Percentiles rank a stretch among this genome's conserved stretches.
These are phyloP conservation scores for Quercus wislizeni DNA, from an alignment of 306 rosid species.

Conservation along the genomic window DNA sequence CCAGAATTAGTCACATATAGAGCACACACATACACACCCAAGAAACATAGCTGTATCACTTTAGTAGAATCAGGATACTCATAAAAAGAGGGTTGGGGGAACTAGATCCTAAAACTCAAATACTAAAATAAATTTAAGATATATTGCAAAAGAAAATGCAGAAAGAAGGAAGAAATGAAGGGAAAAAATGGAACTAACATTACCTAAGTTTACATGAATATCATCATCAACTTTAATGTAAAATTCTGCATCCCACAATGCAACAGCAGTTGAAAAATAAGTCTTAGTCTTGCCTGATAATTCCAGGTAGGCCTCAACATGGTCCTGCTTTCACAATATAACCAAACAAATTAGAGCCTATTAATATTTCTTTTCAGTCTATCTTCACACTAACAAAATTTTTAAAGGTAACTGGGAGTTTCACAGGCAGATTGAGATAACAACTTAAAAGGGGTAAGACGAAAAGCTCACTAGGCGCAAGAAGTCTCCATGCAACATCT, in stretches of 20 bases:
- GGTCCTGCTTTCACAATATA: conserved; percentile 42
- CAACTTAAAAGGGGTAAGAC: conserved; percentile 14
- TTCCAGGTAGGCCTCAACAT: conserved; percentile 70
- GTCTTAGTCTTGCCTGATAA: conserved; percentile 78
- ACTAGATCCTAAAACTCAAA: neutral
- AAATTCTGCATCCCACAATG: conserved; percentile 83
- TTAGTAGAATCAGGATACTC: neutral
- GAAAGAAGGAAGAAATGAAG: neutral
- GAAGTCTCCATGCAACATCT: conserved; percentile 64
- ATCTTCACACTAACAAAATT: neutral
- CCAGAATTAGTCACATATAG: too few relatives aligned
- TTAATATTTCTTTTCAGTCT: neutral
- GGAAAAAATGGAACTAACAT: neutral
- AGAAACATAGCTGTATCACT: neutral
- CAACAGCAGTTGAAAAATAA: conserved; percentile 69
- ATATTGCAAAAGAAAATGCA: neutral
- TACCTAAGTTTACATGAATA: conserved; percentile 87
- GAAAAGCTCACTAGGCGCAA: conserved; percentile 74
- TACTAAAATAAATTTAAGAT: neutral
- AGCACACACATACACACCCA: too few relatives aligned
- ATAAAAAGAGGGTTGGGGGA: neutral
- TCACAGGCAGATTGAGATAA: neutral
- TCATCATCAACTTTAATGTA: conserved; percentile 94
- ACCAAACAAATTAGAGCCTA: neutral
- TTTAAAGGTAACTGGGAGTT: neutral